Conservation (phyloP, 306 rosid genomes). For the Begonia peltatifolia region DNA sequence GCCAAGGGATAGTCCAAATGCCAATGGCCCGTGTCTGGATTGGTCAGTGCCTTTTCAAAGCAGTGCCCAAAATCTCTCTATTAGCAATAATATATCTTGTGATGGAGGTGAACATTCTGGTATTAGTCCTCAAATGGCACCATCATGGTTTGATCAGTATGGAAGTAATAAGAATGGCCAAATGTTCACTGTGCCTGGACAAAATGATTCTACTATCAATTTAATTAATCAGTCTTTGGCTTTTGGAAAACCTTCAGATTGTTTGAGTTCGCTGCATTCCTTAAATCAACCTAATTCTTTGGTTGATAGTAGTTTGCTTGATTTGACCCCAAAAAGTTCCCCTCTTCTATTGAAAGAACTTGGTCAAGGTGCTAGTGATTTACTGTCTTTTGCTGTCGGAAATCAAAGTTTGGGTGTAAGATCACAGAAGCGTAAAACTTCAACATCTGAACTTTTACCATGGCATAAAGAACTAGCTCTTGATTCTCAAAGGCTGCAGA, state of each 20-base stretch:
- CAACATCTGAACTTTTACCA: conserved; percentile 52
- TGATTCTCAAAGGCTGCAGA: conserved; percentile 47
- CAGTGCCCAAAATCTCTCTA: conserved; percentile 28
- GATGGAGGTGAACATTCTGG: conserved; percentile 43
- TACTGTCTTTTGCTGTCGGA: conserved; percentile 27
- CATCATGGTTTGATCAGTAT: conserved; percentile 89
- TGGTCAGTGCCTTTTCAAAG: conserved; percentile 31
- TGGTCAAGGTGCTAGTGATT: conserved; percentile 22
- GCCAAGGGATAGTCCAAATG: conserved; percentile 35
- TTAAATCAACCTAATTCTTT: conserved; percentile 32
- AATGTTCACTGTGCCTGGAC: conserved; percentile 30
- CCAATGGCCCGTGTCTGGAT: conserved; percentile 44
- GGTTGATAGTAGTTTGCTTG: conserved; percentile 33
- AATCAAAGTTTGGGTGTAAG: conserved; percentile 34
- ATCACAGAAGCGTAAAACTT: conserved; percentile 72
- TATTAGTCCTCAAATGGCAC: conserved; percentile 92
- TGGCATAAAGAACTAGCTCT: conserved; percentile 57
- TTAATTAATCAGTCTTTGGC: conserved; percentile 29
- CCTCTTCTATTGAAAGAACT: conserved; percentile 21
- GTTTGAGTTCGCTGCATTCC: conserved; percentile 33
- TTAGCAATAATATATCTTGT: conserved; percentile 16
- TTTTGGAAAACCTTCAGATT: conserved; percentile 38
- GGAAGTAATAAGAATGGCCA: conserved; percentile 77
- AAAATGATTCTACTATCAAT: conserved; percentile 31
- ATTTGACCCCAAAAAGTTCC: conserved; percentile 25